These are phyloP conservation scores for Aspergillus novofumigatus DNA, from an alignment of 2,329 filamentous ascomycete genomes.

Conservation along the genomic window DNA sequence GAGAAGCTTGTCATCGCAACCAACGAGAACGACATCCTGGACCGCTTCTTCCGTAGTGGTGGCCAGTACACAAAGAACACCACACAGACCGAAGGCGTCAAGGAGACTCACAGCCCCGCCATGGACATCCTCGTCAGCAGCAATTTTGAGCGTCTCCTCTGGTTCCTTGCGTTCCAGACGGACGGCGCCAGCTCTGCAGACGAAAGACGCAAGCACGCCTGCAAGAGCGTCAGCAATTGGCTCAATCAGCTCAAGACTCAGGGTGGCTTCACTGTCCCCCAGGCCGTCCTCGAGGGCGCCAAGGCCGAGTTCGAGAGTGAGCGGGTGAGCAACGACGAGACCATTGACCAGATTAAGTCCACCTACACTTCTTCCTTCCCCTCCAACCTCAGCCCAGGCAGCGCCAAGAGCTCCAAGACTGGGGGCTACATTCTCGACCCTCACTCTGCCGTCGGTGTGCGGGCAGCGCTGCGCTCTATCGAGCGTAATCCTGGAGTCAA, in stretches of 20 bases:
- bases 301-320: constrained; percentile 77
- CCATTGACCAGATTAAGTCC: constrained; percentile 60
- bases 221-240: constrained; percentile 75
- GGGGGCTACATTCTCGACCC: constrained; percentile 83
- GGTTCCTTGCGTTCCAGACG: constrained; percentile 75
- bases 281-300: constrained; percentile 67
- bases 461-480: constrained; percentile 69
- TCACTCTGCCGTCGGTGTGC: constrained; percentile 82
- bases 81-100: constrained; percentile 62
- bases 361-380: constrained; percentile 56
- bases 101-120: constrained; percentile 87
- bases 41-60: constrained; percentile 86
- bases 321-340: constrained; percentile 60
- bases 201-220: constrained; percentile 49
- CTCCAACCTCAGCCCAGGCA: constrained; percentile 32
- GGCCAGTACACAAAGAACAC: constrained; percentile 82
- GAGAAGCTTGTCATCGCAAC: constrained; percentile 90
- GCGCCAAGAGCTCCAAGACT: constrained; percentile 36
- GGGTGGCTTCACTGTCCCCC: constrained; percentile 77
- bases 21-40: constrained; percentile 95
- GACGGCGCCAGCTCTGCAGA: constrained; percentile 42
- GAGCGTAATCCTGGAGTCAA: constrained; percentile 49
- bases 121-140: constrained; percentile 97
- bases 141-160: constrained; percentile 94
- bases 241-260: constrained; percentile 72